Evolutionary conservation across 495 filamentous ascomycete genomes (phyloP).

Genomic region (Penicillium manginii): DNA sequence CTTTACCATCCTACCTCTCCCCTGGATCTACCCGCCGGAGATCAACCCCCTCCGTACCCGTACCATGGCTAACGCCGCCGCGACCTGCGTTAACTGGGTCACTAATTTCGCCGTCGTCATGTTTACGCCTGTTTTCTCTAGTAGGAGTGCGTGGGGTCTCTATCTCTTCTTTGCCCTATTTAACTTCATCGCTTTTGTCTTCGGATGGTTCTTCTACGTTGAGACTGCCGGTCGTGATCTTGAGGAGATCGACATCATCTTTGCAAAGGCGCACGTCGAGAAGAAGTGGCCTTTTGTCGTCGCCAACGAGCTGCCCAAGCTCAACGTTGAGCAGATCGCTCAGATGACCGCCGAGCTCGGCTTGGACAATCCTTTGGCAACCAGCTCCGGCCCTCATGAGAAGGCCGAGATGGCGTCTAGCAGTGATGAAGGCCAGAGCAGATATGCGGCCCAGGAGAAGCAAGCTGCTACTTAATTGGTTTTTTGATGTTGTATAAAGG

Average conservation of each 20-base stretch:
- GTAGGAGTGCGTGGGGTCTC: constrained; percentile 34
- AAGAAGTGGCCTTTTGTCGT: constrained; percentile 41
- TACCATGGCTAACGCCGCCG: constrained; percentile 58
- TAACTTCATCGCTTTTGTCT: constrained; percentile 68
- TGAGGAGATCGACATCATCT: constrained; percentile 70
- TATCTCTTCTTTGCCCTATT: constrained; percentile 69
- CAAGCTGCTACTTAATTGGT: background rate
- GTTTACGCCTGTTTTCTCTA: constrained; percentile 47
- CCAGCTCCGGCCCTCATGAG: constrained; percentile 26
- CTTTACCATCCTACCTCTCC: constrained; percentile 46
- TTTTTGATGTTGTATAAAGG: background rate
- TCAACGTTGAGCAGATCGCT: constrained; percentile 35
- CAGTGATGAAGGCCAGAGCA: constrained; percentile 26
- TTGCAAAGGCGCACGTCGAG: constrained; percentile 47
- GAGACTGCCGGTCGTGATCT: constrained; percentile 70
- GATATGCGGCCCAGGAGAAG: background rate
- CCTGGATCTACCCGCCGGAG: constrained; percentile 79
- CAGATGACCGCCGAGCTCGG: constrained; percentile 36
- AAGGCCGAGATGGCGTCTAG: constrained; percentile 39
- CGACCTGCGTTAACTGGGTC: constrained; percentile 52
- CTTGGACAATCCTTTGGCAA: constrained; percentile 14
- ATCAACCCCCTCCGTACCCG: constrained; percentile 74
- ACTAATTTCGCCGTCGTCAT: constrained; percentile 52
- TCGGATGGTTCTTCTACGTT: constrained; percentile 69
- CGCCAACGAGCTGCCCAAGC: constrained; percentile 41